Base-by-base conservation (phyloP, 2,329 filamentous ascomycete genomes). In the Penicillium sp. region DNA sequence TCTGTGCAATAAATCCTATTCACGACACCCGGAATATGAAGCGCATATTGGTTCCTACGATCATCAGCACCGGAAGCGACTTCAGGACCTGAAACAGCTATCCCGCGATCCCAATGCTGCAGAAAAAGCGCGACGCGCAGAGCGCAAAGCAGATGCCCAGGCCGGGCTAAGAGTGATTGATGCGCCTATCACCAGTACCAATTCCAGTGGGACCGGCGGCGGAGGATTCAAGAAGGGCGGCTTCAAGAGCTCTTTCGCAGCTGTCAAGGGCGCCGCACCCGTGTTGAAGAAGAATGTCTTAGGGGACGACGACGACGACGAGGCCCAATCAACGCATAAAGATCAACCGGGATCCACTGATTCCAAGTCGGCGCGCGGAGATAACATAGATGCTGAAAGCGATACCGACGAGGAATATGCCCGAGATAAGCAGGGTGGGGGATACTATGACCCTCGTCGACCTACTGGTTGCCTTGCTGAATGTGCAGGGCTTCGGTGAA, bases 1-100 rank as follows among this genome's bases (percentile, higher is more conserved):
- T 42, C 85, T 98, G 54, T 98, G 95, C 80, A 87, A 89, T 62
- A 98, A 98, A 78, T 93, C 93, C 67, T 99, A 98, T 77, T 87
- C 88, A 1, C 92, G 95, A 55, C 93, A 96, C 83, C 93, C 96
- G 72, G 93, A 98, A 74, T 97, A 96, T 74, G 93, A 98, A 76
- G 89, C 93, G 8, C 95, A 99, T 74, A 90, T 97, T 55, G 88
- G 88, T 62, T 95, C 90, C 68, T 98, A 98, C 76, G 95, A 98
- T 72, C 95, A 99, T 77, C 90, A 91, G 67, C 95, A 99, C 77
- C 93, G 92, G 74, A 92, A 96, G 78, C 77, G 81, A 57, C 65
- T 77, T 7, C 74, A 78, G 57, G 78, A 80, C 42, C 70, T 80
- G 21, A 80, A 80, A 60, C 77, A 79, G 62, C 68, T 80, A 43